Conservation (phyloP, 495 filamentous ascomycete genomes). For the Astrothelium subdiscretum region DNA sequence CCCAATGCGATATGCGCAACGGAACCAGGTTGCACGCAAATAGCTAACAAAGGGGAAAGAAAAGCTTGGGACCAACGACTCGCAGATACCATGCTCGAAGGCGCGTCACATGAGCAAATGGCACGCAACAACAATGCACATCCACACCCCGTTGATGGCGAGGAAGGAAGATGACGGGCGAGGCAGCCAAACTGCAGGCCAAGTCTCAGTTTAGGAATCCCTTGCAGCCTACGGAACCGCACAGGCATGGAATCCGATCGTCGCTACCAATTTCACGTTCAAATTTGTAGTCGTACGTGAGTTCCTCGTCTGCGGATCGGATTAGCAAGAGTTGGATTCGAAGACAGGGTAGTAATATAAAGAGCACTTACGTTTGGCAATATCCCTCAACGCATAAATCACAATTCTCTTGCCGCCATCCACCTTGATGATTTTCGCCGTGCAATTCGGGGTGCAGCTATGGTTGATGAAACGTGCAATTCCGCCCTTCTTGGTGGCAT, state of each 20-base stretch:
- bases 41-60: neutral
- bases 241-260: slow-evolving; percentile 94
- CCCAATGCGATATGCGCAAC: neutral
- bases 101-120: neutral
- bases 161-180: neutral
- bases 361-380: slow-evolving; percentile 68
- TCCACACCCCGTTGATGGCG: neutral
- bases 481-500: slow-evolving; percentile 95
- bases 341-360: neutral
- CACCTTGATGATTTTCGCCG: slow-evolving; percentile 98
- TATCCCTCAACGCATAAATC: slow-evolving; percentile 94
- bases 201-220: slow-evolving; percentile 83
- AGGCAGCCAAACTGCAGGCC: neutral
- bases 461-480: slow-evolving; percentile 99
- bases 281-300: slow-evolving; percentile 99
- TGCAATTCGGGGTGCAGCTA: slow-evolving; percentile 95
- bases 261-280: slow-evolving; percentile 90
- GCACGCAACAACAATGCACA: neutral
- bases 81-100: neutral
- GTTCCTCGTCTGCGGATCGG: slow-evolving; percentile 68
- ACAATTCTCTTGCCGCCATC: slow-evolving; percentile 99
- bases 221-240: slow-evolving; percentile 90
- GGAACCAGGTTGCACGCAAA: neutral
- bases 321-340: slow-evolving; percentile 4
- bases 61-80: neutral